Evolutionary conservation across 495 filamentous ascomycete species (phyloP), one percentile per base, ranked within the genome.

Genomic region (Hypomontagnella monticulosa): DNA sequence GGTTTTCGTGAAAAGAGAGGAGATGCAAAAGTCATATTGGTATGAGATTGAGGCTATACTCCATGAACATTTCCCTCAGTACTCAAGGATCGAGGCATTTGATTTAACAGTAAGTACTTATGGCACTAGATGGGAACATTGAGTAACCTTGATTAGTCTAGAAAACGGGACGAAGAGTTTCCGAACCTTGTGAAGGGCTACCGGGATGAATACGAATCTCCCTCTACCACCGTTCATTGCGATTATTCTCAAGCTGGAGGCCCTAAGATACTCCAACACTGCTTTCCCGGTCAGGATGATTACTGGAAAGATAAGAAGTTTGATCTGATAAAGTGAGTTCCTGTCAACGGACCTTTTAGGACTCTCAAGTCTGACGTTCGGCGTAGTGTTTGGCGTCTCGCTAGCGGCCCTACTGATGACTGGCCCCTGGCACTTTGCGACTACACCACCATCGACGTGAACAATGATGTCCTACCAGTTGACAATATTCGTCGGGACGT

Each of bases 361-460:
- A 18, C 8, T 18, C 11, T 15, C 18, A 3, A 43, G 40, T 11
- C 40, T 15, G 18, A 16, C 40, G 6, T 16, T 5, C n/a, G 6
- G 14, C 1, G 5, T 52, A 52, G 48, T 37, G 48, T 52, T n/a
- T 52, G 48, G 48, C 48, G 48, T 6, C 8, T 27, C 10, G 27
- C 19, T 6, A 4, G 3, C 4, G 48, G 34, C n/a, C 48, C 30
- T n/a, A 52, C 34, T 12, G 15, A 52, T 11, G 48, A 52, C 48
- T 52, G 48, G 48, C 48, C 48, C 15, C 19, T 52, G 7, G 48
- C 48, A 10, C 8, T 52, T 6, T 52, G 48, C 15, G 48, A 52
- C 12, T 52, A 52, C 16, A 19, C 7, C 4, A 52, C 12, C 48
- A 38, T 52, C 12, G 48, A 52, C 8, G 4, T 18, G 1, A 15